Evolutionary conservation across 2,329 filamentous ascomycete species (phyloP), one percentile per base, ranked within the genome.

Genomic region (Fusarium sulawesiense): DNA sequence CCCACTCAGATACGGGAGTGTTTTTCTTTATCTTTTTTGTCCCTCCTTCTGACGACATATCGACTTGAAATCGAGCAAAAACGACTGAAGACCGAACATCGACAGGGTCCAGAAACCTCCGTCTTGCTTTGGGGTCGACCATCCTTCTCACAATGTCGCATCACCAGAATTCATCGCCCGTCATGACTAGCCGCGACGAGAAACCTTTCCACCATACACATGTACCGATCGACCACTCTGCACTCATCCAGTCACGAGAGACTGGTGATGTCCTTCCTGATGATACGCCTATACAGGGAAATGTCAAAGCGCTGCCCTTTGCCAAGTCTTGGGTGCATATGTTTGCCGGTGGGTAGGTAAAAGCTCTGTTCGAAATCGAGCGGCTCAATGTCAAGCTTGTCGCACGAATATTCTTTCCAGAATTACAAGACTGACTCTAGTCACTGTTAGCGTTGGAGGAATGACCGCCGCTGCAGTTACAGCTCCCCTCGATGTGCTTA

Each of bases 401-500:
- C 50, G 30, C 37, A 56, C 51, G 42, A 41, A 13, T 27, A 18
- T 11, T 42, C 32, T 29, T 30, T 18, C 20, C 16, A n/a, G 20
- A 49, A 47, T 42, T 9, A 20, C 12, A n/a, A 51, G 47, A 47
- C 69, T 78, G 53, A 73, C 57, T 66, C 42, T 23, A 29, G 34
- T 18, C 27, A 59, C 57, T 40, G 69, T 34, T 72, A 97, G 94
- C 44, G 82, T 93, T 55, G 94, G 94, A 73, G 94, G 94, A 73
- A 97, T 97, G 91, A 94, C 93, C 20, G 91, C 95, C 13, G 93
- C 95, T 25, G 91, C 92, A n/a, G 82, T 98, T n/a, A 98, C 95
- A 3, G 94, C 93, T 11, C 95, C 95, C 23, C 91, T 98, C 64
- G 95, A 98, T 77, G 94, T 98, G 32, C 87, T 98, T 53, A 97